Conservation (phyloP, 768 basidiomycete species). For the Suillus americanus region DNA sequence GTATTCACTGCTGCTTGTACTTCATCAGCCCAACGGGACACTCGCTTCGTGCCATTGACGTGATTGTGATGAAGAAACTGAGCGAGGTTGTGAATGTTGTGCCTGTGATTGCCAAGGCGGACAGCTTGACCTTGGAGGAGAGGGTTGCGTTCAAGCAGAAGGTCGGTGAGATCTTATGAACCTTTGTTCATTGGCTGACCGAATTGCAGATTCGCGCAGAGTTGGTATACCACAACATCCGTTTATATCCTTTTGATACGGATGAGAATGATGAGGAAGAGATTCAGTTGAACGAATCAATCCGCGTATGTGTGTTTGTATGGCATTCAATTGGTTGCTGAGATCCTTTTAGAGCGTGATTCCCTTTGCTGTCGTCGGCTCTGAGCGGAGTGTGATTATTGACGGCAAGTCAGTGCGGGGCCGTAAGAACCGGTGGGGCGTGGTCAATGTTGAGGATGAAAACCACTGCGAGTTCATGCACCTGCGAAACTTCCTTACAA, state of each 20-base stretch:
- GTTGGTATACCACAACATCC: slow-evolving; percentile 87
- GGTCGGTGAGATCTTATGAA: slow-evolving; percentile 39
- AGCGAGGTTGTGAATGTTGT: slow-evolving; percentile 99
- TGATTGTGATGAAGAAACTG: slow-evolving; percentile 98
- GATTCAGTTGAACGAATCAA: slow-evolving; percentile 81
- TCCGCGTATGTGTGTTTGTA: slow-evolving; percentile 61
- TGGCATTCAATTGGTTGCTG: background rate
- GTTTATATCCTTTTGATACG: slow-evolving; percentile 94
- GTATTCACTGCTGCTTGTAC: slow-evolving; percentile 97
- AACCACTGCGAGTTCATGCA: slow-evolving; percentile 98
- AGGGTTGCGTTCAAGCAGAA: slow-evolving; percentile 90
- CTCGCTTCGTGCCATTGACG: slow-evolving; percentile 92
- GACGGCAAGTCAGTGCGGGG: slow-evolving; percentile 95
- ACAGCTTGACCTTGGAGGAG: slow-evolving; percentile 92
- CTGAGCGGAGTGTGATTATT: slow-evolving; percentile 91
- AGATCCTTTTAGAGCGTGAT: slow-evolving; percentile 69
- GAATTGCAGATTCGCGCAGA: slow-evolving; percentile 85
- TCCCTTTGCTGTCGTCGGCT: slow-evolving; percentile 97
- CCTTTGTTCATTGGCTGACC: slow-evolving; percentile 11
- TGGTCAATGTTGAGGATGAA: slow-evolving; percentile 97
- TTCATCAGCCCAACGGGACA: slow-evolving; percentile 99
- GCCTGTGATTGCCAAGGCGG: slow-evolving; percentile 98
- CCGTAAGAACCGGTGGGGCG: slow-evolving; percentile 97
- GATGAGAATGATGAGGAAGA: slow-evolving; percentile 96
- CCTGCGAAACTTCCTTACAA: slow-evolving; percentile 93